phyloP scores from a whole-genome alignment of 257 asterid genomes.

The Penstemon davidsonii region DNA sequence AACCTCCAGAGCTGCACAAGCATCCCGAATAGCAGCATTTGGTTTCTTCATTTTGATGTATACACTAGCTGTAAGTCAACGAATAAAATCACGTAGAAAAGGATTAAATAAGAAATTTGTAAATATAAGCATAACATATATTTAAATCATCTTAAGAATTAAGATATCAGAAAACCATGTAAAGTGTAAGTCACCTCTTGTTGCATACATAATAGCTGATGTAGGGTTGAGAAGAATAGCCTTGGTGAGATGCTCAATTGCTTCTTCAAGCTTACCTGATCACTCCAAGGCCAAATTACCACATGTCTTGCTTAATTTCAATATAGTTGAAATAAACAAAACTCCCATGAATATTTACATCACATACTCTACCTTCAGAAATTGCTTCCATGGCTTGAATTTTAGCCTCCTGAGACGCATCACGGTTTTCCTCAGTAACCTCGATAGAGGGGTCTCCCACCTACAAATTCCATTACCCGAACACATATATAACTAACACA shows the following conservation, averaged over 20 bases:
- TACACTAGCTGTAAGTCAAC: slow-evolving; percentile 62
- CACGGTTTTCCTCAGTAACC: slow-evolving; percentile 87
- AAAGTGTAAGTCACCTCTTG: slow-evolving; percentile 56
- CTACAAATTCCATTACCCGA: slow-evolving; percentile 38
- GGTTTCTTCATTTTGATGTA: slow-evolving; percentile 96
- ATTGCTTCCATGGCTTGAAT: slow-evolving; percentile 89
- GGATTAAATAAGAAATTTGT: not conserved
- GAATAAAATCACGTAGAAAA: slow-evolving; percentile 15
- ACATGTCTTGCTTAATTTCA: not conserved
- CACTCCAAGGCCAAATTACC: not conserved
- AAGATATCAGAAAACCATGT: not conserved
- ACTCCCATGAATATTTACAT: not conserved
- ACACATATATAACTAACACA: slow-evolving; percentile 6
- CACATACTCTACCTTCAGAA: slow-evolving; percentile 65
- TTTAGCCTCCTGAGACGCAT: slow-evolving; percentile 93
- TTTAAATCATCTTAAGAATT: not conserved
- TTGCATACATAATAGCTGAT: slow-evolving; percentile 95
- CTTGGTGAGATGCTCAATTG: slow-evolving; percentile 74
- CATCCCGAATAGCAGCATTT: slow-evolving; percentile 95
- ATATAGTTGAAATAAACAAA: not conserved
- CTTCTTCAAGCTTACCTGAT: slow-evolving; percentile 86
- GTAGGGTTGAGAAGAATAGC: slow-evolving; percentile 82
- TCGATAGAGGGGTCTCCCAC: slow-evolving; percentile 90
- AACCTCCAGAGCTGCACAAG: slow-evolving; percentile 94
- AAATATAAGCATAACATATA: not conserved